phyloP scores from a whole-genome alignment of 805 yeast species.

The Metschnikowia gruessii region DNA sequence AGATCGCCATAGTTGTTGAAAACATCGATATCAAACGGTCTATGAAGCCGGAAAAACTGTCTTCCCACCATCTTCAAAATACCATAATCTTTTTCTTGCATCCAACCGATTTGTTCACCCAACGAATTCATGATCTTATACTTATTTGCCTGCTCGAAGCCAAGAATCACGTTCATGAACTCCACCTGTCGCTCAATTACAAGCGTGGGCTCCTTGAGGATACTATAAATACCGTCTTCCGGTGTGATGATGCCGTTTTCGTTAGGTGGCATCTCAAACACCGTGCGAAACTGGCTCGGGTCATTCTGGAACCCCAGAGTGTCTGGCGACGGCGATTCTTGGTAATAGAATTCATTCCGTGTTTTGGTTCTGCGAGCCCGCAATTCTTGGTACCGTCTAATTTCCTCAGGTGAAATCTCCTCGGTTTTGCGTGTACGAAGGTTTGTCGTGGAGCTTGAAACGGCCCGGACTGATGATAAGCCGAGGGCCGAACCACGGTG shows the following conservation, averaged over 20 bases:
- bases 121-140: conserved; percentile 69
- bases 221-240: conserved; percentile 56
- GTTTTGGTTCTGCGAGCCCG: conserved; percentile 11
- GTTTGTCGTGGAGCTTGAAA: not conserved
- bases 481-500: not conserved
- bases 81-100: conserved; percentile 80
- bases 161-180: conserved; percentile 79
- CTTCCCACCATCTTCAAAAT: conserved; percentile 67
- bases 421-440: conserved; percentile 27
- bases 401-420: conserved; percentile 39
- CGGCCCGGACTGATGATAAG: not conserved
- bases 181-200: conserved; percentile 88
- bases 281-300: conserved; percentile 32
- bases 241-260: conserved; percentile 50
- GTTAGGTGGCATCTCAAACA: conserved; percentile 39
- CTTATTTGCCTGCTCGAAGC: conserved; percentile 87
- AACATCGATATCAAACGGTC: conserved; percentile 79
- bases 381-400: conserved; percentile 20
- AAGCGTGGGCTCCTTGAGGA: conserved; percentile 76
- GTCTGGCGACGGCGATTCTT: conserved; percentile 28
- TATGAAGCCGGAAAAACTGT: conserved; percentile 78
- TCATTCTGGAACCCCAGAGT: conserved; percentile 21
- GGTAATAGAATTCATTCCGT: conserved; percentile 23
- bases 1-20: conserved; percentile 61
- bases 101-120: conserved; percentile 75